Conservation (phyloP, 1,139 yeast genomes). For the Meyerozyma carpophila region DNA sequence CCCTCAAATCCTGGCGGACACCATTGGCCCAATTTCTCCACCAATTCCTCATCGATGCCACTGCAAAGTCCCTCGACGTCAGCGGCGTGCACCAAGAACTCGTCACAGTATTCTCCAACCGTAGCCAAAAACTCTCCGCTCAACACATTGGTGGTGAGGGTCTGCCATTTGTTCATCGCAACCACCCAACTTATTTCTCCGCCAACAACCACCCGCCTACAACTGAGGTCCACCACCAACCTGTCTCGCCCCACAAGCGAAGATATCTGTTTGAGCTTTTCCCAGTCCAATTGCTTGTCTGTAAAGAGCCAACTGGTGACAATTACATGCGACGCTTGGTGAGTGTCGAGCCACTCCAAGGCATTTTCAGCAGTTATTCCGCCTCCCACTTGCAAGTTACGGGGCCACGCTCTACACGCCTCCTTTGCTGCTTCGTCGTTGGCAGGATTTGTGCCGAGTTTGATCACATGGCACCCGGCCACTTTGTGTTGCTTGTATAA, state of each 20-base stretch:
- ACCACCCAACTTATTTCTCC: constrained; percentile 65
- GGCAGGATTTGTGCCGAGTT: constrained; percentile 68
- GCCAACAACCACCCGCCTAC: constrained; percentile 45
- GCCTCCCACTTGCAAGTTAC: constrained; percentile 80
- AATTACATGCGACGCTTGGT: constrained; percentile 76
- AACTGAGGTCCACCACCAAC: constrained; percentile 87
- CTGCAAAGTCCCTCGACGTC: constrained; percentile 95
- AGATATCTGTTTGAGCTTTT: constrained; percentile 45
- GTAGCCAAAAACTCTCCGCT: constrained; percentile 45
- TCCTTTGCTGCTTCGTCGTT: constrained; percentile 79
- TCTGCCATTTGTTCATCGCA: constrained; percentile 97
- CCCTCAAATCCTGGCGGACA: constrained; percentile 49
- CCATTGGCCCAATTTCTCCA: constrained; percentile 73
- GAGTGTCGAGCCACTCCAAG: constrained; percentile 55
- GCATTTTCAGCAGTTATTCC: constrained; percentile 81
- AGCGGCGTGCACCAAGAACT: constrained; percentile 92
- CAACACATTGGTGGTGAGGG: constrained; percentile 63
- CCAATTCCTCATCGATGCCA: constrained; percentile 83
- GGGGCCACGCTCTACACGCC: constrained; percentile 76
- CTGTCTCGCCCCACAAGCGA: constrained; percentile 54
- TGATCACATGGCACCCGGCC: constrained; percentile 85
- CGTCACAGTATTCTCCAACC: constrained; percentile 67
- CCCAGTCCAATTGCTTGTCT: constrained; percentile 50
- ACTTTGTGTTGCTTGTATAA: constrained; percentile 57
- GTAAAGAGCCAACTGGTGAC: constrained; percentile 91